Evolutionary conservation across 306 rosid species (phyloP).

Genomic region (Castanospermum australe): DNA sequence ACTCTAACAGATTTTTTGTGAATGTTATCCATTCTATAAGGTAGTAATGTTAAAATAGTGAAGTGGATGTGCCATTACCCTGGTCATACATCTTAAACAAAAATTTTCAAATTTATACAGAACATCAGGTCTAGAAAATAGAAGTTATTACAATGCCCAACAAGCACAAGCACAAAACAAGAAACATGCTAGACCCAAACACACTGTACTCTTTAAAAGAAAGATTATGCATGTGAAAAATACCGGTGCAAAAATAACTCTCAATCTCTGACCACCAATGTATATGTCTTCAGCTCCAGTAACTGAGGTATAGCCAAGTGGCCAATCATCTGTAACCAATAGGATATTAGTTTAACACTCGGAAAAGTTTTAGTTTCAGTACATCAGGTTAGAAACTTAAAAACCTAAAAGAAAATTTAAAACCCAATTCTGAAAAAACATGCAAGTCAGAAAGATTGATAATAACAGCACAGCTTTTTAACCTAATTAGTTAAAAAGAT

Average conservation of each 20-base stretch:
- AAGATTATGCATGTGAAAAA: constrained; percentile 1
- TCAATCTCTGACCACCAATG: constrained; percentile 69
- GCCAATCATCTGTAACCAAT: constrained; percentile 69
- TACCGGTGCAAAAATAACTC: constrained; percentile 76
- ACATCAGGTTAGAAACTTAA: neutral
- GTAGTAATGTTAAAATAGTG: neutral
- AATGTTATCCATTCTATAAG: neutral
- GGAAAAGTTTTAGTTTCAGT: neutral
- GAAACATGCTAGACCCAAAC: neutral
- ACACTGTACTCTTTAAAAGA: neutral
- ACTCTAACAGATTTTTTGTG: neutral
- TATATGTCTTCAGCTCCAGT: constrained; percentile 64
- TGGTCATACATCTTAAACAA: constrained; percentile 16
- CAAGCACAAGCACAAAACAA: neutral
- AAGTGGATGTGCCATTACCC: neutral
- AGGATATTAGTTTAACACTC: neutral
- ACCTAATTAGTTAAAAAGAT: neutral
- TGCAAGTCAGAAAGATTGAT: neutral
- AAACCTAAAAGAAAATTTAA: neutral
- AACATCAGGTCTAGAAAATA: constrained; percentile 18
- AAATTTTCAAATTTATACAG: constrained; percentile 2
- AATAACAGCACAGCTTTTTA: neutral
- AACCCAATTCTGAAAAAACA: neutral
- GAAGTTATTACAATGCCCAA: constrained; percentile 15
- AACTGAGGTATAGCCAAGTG: constrained; percentile 65